Evolutionary conservation across 2,329 filamentous ascomycete genomes (phyloP).

Genomic region (Aureobasidium lini): DNA sequence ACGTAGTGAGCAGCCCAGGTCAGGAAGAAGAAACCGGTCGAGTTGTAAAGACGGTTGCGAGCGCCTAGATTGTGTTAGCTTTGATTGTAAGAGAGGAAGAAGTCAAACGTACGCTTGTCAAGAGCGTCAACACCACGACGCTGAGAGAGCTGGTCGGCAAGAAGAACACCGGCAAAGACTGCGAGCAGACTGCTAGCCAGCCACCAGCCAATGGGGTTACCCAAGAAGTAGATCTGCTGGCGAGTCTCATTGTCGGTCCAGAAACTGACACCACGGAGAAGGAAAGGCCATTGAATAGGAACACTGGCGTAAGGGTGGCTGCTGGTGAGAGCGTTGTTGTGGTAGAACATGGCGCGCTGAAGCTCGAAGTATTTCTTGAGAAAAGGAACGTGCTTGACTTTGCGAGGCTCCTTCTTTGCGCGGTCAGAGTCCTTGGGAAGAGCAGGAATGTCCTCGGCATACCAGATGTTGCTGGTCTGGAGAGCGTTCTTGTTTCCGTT

Average conservation of each 20-base stretch:
- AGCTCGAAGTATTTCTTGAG: conserved; percentile 92
- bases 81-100: neutral
- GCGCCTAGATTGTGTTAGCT: conserved; percentile 54
- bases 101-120: conserved; percentile 69
- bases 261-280: conserved; percentile 95
- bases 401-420: conserved; percentile 64
- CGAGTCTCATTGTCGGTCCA: conserved; percentile 95
- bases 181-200: conserved; percentile 84
- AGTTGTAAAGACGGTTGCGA: conserved; percentile 92
- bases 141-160: conserved; percentile 86
- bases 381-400: conserved; percentile 81
- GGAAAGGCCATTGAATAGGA: conserved; percentile 96
- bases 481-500: conserved; percentile 96
- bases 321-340: conserved; percentile 96
- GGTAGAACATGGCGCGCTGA: conserved; percentile 97
- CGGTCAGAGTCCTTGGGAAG: conserved; percentile 65
- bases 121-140: conserved; percentile 89
- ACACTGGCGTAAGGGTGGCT: conserved; percentile 93
- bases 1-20: conserved; percentile 97
- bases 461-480: conserved; percentile 89
- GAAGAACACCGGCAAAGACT: conserved; percentile 85
- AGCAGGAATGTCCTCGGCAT: conserved; percentile 82
- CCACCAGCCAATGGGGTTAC: conserved; percentile 98
- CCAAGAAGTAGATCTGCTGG: conserved; percentile 97
- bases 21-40: conserved; percentile 97